A percentile compares a stretch with the other conserved stretches of the same genome.
Evolutionary conservation across 768 basidiomycete genomes (phyloP).

Genomic region (Hypholoma sublateritium): DNA sequence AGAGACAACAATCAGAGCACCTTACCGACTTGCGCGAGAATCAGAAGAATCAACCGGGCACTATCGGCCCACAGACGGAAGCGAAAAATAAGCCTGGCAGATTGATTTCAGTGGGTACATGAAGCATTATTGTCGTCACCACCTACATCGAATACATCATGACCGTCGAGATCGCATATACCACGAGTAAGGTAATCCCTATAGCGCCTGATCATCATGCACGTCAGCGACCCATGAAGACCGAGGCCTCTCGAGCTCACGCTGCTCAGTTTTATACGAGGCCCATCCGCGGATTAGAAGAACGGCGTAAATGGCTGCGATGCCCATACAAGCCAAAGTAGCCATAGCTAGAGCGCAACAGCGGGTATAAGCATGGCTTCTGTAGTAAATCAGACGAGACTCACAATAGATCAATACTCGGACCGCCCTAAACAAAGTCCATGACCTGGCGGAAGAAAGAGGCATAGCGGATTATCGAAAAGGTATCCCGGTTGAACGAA

Average conservation of each 20-base stretch:
- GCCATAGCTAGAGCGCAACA: slow-evolving; percentile 24
- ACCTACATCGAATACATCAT: slow-evolving; percentile 37
- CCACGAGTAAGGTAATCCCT: slow-evolving; percentile 27
- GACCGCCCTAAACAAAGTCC: slow-evolving; percentile 32
- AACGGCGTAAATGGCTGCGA: slow-evolving; percentile 31
- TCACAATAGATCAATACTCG: slow-evolving; percentile 35
- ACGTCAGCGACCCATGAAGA: slow-evolving; percentile 1
- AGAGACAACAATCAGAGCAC: not conserved
- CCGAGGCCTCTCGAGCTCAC: slow-evolving; percentile 20
- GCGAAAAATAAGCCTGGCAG: slow-evolving; percentile 35
- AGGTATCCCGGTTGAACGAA: slow-evolving; percentile 5
- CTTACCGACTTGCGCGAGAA: slow-evolving; percentile 33
- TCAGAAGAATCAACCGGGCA: slow-evolving; percentile 27
- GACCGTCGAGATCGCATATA: slow-evolving; percentile 32
- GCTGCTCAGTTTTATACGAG: slow-evolving; percentile 29
- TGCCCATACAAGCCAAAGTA: slow-evolving; percentile 30
- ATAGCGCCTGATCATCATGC: slow-evolving; percentile 27
- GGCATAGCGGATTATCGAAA: slow-evolving; percentile 15
- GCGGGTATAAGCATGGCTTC: not conserved
- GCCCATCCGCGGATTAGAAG: slow-evolving; percentile 36
- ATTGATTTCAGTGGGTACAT: not conserved
- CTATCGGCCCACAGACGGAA: slow-evolving; percentile 40
- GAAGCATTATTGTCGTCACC: not conserved
- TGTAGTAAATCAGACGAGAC: slow-evolving; percentile 6
- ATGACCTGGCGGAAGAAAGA: slow-evolving; percentile 23